phyloP scores from a whole-genome alignment of 108 stramenopile genomes.

The Fragilariopsis cylindrus region DNA sequence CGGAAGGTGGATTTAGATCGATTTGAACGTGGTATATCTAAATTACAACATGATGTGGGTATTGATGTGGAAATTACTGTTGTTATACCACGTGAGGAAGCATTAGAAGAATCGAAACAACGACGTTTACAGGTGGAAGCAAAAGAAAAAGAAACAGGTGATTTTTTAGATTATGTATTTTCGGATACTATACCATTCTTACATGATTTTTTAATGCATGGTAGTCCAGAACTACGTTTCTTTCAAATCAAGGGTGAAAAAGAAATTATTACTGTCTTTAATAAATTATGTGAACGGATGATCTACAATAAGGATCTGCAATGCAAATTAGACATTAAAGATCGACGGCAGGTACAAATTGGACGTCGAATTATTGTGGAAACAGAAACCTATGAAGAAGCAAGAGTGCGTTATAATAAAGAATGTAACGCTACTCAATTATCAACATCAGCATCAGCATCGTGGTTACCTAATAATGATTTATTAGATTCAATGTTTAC shows the following conservation, averaged over 20 bases:
- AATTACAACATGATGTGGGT: neutral
- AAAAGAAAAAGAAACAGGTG: neutral
- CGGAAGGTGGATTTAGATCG: neutral
- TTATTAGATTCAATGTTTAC: slow-evolving; percentile 10
- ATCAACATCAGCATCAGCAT: neutral
- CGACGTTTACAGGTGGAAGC: neutral
- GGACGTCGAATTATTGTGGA: neutral
- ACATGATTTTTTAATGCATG: slow-evolving; percentile 10
- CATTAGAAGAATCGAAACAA: neutral
- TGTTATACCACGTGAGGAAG: slow-evolving; percentile 2
- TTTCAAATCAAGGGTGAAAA: slow-evolving; percentile 8
- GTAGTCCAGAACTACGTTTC: neutral
- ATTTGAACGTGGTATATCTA: neutral
- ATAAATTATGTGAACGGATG: neutral
- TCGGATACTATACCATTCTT: slow-evolving; percentile 15
- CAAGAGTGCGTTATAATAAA: neutral
- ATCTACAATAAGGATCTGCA: slow-evolving; percentile 13
- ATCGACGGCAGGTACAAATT: slow-evolving; percentile 10
- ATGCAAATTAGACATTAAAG: slow-evolving; percentile 4
- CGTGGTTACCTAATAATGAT: neutral
- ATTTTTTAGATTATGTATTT: slow-evolving; percentile 4
- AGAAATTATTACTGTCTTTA: neutral
- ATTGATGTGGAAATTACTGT: neutral
- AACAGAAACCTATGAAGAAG: neutral
- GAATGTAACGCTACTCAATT: too few species aligned